Evolutionary conservation across 495 filamentous ascomycete species (phyloP), one percentile per base, ranked within the genome.

Genomic region (Clavariopsis aquatica): DNA sequence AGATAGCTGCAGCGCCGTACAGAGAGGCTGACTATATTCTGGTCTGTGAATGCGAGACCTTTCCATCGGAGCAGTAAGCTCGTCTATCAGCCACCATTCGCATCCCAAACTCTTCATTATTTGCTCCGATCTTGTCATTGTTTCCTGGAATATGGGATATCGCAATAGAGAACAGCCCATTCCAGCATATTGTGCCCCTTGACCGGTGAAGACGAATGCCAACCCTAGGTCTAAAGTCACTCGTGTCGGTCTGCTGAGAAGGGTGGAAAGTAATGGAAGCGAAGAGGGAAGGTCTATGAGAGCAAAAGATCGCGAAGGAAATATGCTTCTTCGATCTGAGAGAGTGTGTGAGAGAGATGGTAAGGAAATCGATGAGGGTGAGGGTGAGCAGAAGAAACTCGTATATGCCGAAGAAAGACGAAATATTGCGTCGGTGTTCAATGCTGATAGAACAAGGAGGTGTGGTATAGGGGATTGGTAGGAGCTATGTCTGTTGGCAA

Each of bases 101-200:
- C 55, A 58, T 8, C 55, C 55, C 34, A 57, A 15, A 10, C 19
- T 24, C 15, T 29, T 23, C 55, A 58, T 19, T 2, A 46, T 5
- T 26, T 41, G 2, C 27, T 24, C 53, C 2, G 10, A 46, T 19
- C 24, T 12, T 23, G 43, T 4, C 4, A 58, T n/a, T 23, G 23
- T 47, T 19, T 27, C 23, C 36, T 24, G 6, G 22, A 58, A 58
- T 7, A 2, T 15, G 1, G 55, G 36, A 29, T 46, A 49, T n/a
- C 5, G 22, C 4, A 58, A 20, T 2, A 58, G 19, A 3, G 20
- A 20, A 12, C 2, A 1, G 20, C 55, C 55, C 55, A 58, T 58
- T 7, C 41, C 8, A 1, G 55, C 73, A 83, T 85, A 89, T 65
- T 90, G 87, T 0, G 87, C 85, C n/a, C 88, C 88, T 66, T 91